phyloP scores from a whole-genome alignment of 495 filamentous ascomycete species.

The Penicillium maclennaniae region DNA sequence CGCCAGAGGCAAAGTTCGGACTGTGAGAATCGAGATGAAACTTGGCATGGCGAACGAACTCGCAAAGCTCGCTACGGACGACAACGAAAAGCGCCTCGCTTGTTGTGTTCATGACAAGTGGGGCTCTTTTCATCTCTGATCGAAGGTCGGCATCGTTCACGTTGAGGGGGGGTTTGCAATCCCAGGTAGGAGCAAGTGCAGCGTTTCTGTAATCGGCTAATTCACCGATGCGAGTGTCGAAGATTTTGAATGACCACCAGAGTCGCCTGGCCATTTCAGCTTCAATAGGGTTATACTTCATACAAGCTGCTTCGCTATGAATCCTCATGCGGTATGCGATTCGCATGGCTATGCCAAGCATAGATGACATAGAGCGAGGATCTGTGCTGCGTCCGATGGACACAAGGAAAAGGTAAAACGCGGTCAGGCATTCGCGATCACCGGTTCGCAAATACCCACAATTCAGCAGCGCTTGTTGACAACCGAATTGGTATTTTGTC shows the following conservation, averaged over 20 bases:
- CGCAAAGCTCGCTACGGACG: conserved; percentile 45
- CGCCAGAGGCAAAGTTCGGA: conserved; percentile 41
- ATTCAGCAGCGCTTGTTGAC: conserved; percentile 52
- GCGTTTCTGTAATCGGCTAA: conserved; percentile 34
- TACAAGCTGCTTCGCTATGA: conserved; percentile 38
- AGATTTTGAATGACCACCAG: conserved; percentile 55
- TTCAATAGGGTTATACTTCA: conserved; percentile 40
- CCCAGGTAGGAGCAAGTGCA: conserved; percentile 49
- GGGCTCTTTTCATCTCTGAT: conserved; percentile 45
- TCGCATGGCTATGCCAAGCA: conserved; percentile 51
- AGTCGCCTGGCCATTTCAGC: conserved; percentile 56
- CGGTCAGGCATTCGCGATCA: conserved; percentile 56
- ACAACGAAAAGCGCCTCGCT: conserved; percentile 53
- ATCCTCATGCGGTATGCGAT: conserved; percentile 54
- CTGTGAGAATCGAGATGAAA: conserved; percentile 51
- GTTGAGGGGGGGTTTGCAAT: conserved; percentile 52
- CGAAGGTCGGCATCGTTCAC: conserved; percentile 54
- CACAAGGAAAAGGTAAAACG: conserved; percentile 58
- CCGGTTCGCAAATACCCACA: conserved; percentile 38
- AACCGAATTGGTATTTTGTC: conserved; percentile 46
- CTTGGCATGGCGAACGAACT: conserved; percentile 42
- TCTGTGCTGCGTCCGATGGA: conserved; percentile 42
- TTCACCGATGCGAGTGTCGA: conserved; percentile 51
- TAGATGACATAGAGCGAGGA: conserved; percentile 51
- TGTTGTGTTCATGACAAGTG: conserved; percentile 27